Conservation (phyloP, 768 basidiomycete genomes). For the Lyophyllum atratum region DNA sequence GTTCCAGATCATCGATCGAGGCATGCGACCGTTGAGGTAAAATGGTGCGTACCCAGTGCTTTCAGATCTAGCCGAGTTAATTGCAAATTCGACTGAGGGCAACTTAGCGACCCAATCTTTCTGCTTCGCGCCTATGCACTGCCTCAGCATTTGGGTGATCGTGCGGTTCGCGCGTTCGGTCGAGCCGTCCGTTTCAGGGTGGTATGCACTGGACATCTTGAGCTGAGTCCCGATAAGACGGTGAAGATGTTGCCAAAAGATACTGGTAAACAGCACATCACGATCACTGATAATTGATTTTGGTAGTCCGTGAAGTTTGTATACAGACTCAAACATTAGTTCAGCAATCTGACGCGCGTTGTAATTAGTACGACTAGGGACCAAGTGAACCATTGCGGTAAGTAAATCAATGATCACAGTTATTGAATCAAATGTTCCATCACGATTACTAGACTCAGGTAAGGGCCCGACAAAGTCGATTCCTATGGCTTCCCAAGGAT, state of each 20-base stretch:
- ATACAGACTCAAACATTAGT: slow-evolving; percentile 21
- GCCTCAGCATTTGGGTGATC: slow-evolving; percentile 28
- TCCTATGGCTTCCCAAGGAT: slow-evolving; percentile 16
- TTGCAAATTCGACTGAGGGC: slow-evolving; percentile 36
- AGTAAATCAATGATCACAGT: slow-evolving; percentile 21
- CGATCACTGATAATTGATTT: slow-evolving; percentile 20
- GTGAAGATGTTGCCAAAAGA: slow-evolving; percentile 15
- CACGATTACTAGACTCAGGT: slow-evolving; percentile 16
- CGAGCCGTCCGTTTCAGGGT: slow-evolving; percentile 20
- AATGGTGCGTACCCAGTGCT: slow-evolving; percentile 38
- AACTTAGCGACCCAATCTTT: slow-evolving; percentile 29
- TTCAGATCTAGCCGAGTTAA: slow-evolving; percentile 33
- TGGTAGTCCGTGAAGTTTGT: slow-evolving; percentile 31
- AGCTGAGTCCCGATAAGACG: slow-evolving; percentile 17
- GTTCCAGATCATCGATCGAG: slow-evolving; percentile 21
- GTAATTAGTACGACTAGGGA: slow-evolving; percentile 15
- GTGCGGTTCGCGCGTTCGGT: slow-evolving; percentile 33
- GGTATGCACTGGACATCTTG: slow-evolving; percentile 30
- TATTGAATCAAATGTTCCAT: slow-evolving; percentile 24
- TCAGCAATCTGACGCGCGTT: slow-evolving; percentile 19
- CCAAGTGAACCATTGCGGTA: slow-evolving; percentile 17
- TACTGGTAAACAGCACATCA: slow-evolving; percentile 17
- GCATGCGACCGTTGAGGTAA: slow-evolving; percentile 20
- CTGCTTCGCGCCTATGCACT: slow-evolving; percentile 23
- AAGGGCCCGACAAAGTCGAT: slow-evolving; percentile 17